Percentiles rank a stretch among this genome's conserved stretches.
phyloP scores from a whole-genome alignment of 225 moss, liverwort and hornwort species.

The Pleurozium schreberi region DNA sequence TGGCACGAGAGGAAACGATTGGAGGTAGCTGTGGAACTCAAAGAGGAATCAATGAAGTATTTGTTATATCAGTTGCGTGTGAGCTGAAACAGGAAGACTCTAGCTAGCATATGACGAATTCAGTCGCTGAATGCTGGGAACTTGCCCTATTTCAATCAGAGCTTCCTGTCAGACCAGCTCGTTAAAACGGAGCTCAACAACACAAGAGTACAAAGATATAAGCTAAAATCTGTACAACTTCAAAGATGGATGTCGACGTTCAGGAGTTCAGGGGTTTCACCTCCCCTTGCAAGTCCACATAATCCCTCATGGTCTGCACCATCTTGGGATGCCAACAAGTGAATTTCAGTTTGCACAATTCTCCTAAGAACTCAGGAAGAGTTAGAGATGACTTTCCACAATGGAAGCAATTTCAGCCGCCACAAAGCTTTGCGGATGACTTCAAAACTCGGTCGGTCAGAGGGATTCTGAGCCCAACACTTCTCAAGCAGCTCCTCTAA shows the following conservation, averaged over 20 bases:
- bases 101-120: not conserved
- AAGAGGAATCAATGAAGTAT: not conserved
- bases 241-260: too few species aligned
- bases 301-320: too few species aligned
- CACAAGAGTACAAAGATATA: too few species aligned
- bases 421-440: not conserved
- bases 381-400: not conserved
- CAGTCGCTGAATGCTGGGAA: not conserved
- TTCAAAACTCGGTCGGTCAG: not conserved
- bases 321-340: too few species aligned
- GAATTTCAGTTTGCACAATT: too few species aligned
- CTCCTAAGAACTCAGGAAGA: too few species aligned
- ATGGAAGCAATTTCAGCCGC: not conserved
- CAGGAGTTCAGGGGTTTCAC: too few species aligned
- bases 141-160: not conserved
- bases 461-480: not conserved
- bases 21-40: not conserved
- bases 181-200: not conserved
- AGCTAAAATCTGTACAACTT: too few species aligned
- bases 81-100: not conserved
- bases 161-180: too few species aligned
- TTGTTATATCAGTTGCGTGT: not conserved
- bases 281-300: too few species aligned
- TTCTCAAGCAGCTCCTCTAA: not conserved
- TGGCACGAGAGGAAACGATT: not conserved